These are phyloP conservation scores for Volvariella volvacea DNA, from an alignment of 1,284 basidiomycete species.

Conservation along the genomic window DNA sequence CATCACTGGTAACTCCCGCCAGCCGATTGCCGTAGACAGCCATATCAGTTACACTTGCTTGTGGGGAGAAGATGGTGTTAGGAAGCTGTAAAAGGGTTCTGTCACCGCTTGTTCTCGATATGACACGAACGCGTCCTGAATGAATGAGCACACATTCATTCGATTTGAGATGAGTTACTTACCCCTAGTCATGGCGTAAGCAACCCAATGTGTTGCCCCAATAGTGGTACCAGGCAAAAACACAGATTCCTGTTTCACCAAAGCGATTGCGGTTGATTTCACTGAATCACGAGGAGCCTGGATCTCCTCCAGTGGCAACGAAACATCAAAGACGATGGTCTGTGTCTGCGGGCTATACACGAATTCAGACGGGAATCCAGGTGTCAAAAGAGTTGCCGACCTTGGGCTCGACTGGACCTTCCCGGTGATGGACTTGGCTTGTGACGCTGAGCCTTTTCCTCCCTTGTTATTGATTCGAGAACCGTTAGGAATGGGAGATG, in stretches of 20 bases:
- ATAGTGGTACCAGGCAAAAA: conserved; percentile 80
- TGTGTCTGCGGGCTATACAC: conserved; percentile 46
- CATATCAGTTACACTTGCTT: conserved; percentile 72
- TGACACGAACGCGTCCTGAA: conserved; percentile 72
- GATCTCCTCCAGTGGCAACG: conserved; percentile 61
- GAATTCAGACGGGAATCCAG: conserved; percentile 11
- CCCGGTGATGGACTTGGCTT: conserved; percentile 34
- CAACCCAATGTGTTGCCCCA: conserved; percentile 81
- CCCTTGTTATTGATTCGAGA: conserved; percentile 10
- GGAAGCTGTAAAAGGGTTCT: conserved; percentile 76
- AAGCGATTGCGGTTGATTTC: conserved; percentile 76
- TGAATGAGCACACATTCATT: conserved; percentile 2
- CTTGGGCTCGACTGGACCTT: conserved; percentile 52
- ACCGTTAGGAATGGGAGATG: conserved; percentile 56
- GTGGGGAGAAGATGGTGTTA: conserved; percentile 42
- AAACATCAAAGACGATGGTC: conserved; percentile 68
- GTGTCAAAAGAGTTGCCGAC: conserved; percentile 25
- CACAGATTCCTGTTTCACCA: conserved; percentile 74
- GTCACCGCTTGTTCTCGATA: conserved; percentile 78
- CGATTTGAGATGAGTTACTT: conserved; percentile 8
- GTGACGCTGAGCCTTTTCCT: conserved; percentile 29
- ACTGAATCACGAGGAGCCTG: conserved; percentile 65
- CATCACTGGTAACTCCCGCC: conserved; percentile 78
- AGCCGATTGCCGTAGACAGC: conserved; percentile 75
- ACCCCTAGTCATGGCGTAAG: conserved; percentile 86